Evolutionary conservation across 371 early-diverging fungal species (phyloP).

Genomic region (Rhizomucor miehei): DNA sequence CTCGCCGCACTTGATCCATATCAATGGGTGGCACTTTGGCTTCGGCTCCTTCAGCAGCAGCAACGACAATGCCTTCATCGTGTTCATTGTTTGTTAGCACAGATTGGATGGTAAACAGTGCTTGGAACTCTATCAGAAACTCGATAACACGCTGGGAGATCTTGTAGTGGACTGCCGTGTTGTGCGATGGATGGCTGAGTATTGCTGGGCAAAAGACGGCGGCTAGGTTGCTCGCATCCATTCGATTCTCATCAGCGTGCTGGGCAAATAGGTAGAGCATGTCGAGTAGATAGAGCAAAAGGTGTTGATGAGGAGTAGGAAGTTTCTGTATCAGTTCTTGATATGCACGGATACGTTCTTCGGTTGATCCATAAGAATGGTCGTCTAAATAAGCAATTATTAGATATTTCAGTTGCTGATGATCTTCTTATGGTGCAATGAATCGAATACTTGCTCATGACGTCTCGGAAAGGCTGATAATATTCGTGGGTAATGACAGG

Average conservation of each 20-base stretch:
- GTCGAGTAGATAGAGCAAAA: constrained; percentile 63
- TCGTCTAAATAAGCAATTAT: constrained; percentile 10
- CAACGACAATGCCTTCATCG: constrained; percentile 1
- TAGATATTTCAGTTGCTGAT: neutral
- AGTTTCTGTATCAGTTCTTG: constrained; percentile 52
- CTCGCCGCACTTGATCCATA: constrained; percentile 3
- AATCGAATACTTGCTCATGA: constrained; percentile 36
- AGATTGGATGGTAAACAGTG: constrained; percentile 29
- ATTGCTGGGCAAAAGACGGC: constrained; percentile 64
- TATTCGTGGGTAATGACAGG: constrained; percentile 57
- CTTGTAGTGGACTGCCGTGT: constrained; percentile 57
- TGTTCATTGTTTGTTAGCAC: neutral
- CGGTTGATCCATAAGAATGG: constrained; percentile 7
- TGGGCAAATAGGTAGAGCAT: constrained; percentile 53
- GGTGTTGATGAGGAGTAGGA: constrained; percentile 55
- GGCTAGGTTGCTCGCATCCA: constrained; percentile 59
- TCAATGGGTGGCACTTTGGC: constrained; percentile 3
- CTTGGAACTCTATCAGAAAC: constrained; percentile 56
- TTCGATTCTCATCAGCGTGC: constrained; percentile 46
- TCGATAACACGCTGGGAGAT: constrained; percentile 55
- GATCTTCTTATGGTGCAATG: no score
- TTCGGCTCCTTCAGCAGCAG: constrained; percentile 1
- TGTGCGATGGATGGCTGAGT: constrained; percentile 51
- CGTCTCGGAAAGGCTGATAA: constrained; percentile 59
- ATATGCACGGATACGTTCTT: constrained; percentile 38